Conservation (phyloP, 2,329 filamentous ascomycete genomes). For the Aspergillus bombycis region DNA sequence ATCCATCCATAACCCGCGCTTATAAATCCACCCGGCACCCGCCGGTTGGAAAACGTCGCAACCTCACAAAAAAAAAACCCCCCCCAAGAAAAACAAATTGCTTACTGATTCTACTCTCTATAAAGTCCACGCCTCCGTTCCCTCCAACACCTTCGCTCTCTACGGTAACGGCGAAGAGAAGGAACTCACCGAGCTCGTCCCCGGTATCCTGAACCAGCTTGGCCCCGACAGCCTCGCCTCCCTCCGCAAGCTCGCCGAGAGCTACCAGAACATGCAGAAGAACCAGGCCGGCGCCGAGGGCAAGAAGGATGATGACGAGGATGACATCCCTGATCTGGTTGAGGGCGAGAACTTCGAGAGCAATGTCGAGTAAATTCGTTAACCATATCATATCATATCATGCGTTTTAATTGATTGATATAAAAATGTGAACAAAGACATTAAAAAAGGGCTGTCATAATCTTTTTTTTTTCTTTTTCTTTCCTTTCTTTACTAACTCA, state of each 20-base stretch:
- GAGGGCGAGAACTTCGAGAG: constrained; percentile 98
- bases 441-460: neutral
- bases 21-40: neutral
- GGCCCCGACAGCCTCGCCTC: constrained; percentile 97
- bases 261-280: constrained; percentile 99
- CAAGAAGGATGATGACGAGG: constrained; percentile 75
- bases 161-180: constrained; percentile 99
- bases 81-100: neutral
- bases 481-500: neutral
- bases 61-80: neutral
- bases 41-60: neutral
- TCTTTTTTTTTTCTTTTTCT: neutral
- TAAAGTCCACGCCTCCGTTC: constrained; percentile 91
- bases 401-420: constrained; percentile 10
- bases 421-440: constrained; percentile 5
- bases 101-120: constrained; percentile 3
- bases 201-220: constrained; percentile 99
- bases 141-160: constrained; percentile 99
- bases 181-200: constrained; percentile 98
- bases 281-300: constrained; percentile 76
- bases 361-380: constrained; percentile 74
- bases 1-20: neutral
- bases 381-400: constrained; percentile 6
- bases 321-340: constrained; percentile 94
- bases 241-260: constrained; percentile 97